Percentiles rank a stretch among this genome's conserved stretches.
Evolutionary conservation across 2,329 filamentous ascomycete genomes (phyloP).

Genomic region (Gnomoniopsis smithogilvyi): DNA sequence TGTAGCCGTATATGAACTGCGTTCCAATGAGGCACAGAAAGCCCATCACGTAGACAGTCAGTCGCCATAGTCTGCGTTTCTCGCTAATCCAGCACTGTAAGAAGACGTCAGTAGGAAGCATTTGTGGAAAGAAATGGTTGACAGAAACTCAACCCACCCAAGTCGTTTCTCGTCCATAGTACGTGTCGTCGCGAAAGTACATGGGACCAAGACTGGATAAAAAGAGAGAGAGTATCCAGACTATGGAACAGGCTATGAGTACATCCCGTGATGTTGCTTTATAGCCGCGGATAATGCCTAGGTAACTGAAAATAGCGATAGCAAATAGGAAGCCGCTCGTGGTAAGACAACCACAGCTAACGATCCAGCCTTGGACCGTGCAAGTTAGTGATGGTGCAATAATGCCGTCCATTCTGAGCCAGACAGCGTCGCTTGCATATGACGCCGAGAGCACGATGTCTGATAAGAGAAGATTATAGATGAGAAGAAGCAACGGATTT

Average conservation of each 20-base stretch:
- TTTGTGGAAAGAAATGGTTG: neutral
- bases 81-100: conserved; percentile 54
- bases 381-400: conserved; percentile 53
- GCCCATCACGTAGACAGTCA: conserved; percentile 64
- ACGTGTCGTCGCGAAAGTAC: conserved; percentile 35
- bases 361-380: conserved; percentile 64
- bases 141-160: conserved; percentile 5
- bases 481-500: conserved; percentile 67
- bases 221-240: conserved; percentile 60
- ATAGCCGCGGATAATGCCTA: conserved; percentile 56
- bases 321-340: conserved; percentile 64
- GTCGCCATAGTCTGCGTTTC: conserved; percentile 49
- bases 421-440: conserved; percentile 61
- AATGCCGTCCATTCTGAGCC: conserved; percentile 53
- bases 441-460: conserved; percentile 64
- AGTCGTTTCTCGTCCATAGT: conserved; percentile 4
- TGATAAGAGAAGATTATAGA: conserved; percentile 66
- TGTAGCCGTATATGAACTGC: conserved; percentile 35
- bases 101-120: neutral
- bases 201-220: conserved; percentile 51
- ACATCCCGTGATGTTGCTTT: conserved; percentile 49
- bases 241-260: conserved; percentile 40
- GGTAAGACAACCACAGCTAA: conserved; percentile 63
- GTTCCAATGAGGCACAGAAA: conserved; percentile 41
- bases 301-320: conserved; percentile 66